These are phyloP conservation scores for Syzygium aqueum DNA, from an alignment of 345 rosid genomes.

Conservation along the genomic window DNA sequence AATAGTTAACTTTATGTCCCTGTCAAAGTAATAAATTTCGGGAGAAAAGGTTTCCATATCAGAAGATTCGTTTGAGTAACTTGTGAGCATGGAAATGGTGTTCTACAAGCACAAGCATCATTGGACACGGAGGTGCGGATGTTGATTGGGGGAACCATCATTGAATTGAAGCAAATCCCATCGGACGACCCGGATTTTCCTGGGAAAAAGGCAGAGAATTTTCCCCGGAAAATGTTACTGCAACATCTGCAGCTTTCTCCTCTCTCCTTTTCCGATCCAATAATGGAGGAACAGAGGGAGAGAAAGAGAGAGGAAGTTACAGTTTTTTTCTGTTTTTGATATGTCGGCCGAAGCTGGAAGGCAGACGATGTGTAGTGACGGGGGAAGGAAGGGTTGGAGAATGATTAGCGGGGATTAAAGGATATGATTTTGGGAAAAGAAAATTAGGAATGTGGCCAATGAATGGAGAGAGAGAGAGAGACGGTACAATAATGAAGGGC, in stretches of 20 bases:
- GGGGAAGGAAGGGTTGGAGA: not conserved
- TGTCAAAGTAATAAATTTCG: not conserved
- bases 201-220: not conserved
- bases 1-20: not conserved
- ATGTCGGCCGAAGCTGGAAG: not conserved
- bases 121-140: not conserved
- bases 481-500: not conserved
- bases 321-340: not conserved
- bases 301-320: not conserved
- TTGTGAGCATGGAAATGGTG: not conserved
- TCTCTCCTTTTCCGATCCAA: not conserved
- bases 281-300: not conserved
- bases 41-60: not conserved
- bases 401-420: not conserved
- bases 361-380: not conserved
- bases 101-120: constrained; percentile 1
- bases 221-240: not conserved
- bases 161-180: not conserved
- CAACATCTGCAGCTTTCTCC: not conserved
- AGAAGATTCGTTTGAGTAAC: not conserved
- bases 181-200: not conserved
- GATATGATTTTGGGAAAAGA: not conserved
- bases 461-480: not conserved
- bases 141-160: not conserved
- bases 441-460: not conserved